Conservation (phyloP, 2,329 filamentous ascomycete genomes). For the Neonectria neomacrospora region DNA sequence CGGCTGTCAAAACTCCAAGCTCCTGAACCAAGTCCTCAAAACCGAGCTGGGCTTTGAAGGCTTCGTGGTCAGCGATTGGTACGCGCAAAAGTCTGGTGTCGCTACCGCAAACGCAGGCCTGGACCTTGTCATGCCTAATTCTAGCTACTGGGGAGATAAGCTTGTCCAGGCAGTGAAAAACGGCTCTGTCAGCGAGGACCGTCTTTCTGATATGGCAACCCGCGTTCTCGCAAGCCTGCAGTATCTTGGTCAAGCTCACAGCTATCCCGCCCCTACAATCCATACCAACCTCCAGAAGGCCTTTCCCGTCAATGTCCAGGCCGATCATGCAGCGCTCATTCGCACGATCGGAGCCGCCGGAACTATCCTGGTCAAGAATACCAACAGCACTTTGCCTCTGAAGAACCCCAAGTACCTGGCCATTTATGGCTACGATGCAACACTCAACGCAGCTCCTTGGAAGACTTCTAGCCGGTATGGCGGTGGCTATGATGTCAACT, state of each 20-base stretch:
- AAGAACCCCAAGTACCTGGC: constrained; percentile 66
- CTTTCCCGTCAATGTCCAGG: background rate
- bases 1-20: constrained; percentile 75
- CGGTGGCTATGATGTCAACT: constrained; percentile 39
- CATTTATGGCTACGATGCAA: constrained; percentile 73
- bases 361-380: constrained; percentile 75
- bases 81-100: constrained; percentile 68
- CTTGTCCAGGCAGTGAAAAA: constrained; percentile 79
- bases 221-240: background rate
- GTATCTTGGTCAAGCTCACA: background rate
- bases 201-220: constrained; percentile 82
- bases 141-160: constrained; percentile 70
- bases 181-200: constrained; percentile 75
- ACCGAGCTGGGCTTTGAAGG: constrained; percentile 73
- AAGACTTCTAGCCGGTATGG: constrained; percentile 57
- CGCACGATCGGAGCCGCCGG: background rate
- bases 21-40: constrained; percentile 76
- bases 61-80: constrained; percentile 77
- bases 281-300: background rate
- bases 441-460: constrained; percentile 51
- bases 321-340: background rate
- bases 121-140: constrained; percentile 76
- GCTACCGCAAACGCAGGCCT: constrained; percentile 66
- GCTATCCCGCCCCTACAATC: background rate
- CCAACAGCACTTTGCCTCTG: constrained; percentile 70